These are phyloP conservation scores for Bipolaris cookei DNA, from an alignment of 2,329 filamentous ascomycete genomes.

Conservation along the genomic window DNA sequence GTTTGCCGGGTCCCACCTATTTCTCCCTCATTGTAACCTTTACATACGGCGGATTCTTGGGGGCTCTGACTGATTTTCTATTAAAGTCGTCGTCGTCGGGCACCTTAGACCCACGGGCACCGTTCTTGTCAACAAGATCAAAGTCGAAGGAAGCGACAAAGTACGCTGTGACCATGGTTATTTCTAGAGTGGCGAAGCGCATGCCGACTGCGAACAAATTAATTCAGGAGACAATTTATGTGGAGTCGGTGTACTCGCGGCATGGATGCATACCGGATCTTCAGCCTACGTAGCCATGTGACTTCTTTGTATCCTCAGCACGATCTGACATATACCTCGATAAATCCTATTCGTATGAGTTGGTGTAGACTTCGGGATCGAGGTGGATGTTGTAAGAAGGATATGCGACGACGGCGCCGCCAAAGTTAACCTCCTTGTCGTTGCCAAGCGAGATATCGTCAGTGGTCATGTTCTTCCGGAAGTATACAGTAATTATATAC, in stretches of 20 bases:
- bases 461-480: conserved; percentile 60
- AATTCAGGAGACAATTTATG: background rate
- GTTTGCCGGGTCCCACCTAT: conserved; percentile 5
- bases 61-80: conserved; percentile 51
- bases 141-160: conserved; percentile 60
- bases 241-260: conserved; percentile 5
- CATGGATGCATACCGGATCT: conserved; percentile 54
- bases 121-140: conserved; percentile 51
- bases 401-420: conserved; percentile 56
- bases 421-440: conserved; percentile 58
- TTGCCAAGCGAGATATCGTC: conserved; percentile 54
- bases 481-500: conserved; percentile 55
- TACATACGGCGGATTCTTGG: conserved; percentile 44
- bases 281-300: conserved; percentile 49
- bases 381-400: conserved; percentile 58
- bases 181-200: background rate
- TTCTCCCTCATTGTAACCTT: conserved; percentile 48
- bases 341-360: conserved; percentile 60
- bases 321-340: conserved; percentile 55
- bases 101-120: conserved; percentile 36
- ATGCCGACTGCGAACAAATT: background rate
- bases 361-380: conserved; percentile 56
- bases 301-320: conserved; percentile 54
- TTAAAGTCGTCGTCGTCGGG: conserved; percentile 49
- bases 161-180: background rate